Percentiles rank a stretch among this genome's conserved stretches.
Conservation (phyloP, 73 alveolate genomes). For the Tetrahymena thermophila region DNA sequence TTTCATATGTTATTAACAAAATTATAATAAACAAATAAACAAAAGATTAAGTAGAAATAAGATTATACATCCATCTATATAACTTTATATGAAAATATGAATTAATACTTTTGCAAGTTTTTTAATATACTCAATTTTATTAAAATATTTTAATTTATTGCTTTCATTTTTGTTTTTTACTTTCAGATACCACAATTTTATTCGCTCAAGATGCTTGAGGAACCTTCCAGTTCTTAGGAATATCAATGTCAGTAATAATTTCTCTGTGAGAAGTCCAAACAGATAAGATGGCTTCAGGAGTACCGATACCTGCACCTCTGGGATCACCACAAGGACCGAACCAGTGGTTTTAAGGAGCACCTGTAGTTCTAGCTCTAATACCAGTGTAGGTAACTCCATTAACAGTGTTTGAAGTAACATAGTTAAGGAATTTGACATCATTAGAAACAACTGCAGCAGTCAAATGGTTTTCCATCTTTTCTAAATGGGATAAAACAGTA, state of each 20-base stretch:
- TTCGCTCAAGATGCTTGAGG: constrained; percentile 3
- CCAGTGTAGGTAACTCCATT: constrained; percentile 85
- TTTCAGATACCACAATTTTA: background rate
- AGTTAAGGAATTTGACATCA: constrained; percentile 64
- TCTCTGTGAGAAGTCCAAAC: constrained; percentile 95
- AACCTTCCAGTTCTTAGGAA: constrained; percentile 45
- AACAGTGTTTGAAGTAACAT: constrained; percentile 51
- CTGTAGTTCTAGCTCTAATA: constrained; percentile 95
- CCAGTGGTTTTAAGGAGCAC: constrained; percentile 99
- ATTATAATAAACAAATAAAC: background rate
- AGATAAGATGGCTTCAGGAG: constrained; percentile 71
- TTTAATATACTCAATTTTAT: background rate
- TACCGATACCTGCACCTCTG: constrained; percentile 95
- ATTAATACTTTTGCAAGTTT: background rate
- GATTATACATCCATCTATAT: background rate
- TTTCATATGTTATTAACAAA: no score
- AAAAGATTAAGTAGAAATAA: background rate
- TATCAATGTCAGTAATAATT: constrained; percentile 76
- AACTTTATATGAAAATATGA: background rate
- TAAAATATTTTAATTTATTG: no score
- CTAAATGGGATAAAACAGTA: constrained; percentile 44
- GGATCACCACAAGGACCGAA: constrained; percentile 95
- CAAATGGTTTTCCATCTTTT: constrained; percentile 72
- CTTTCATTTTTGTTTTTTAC: no score
- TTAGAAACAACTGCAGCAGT: constrained; percentile 95